phyloP scores from a whole-genome alignment of 139 green algal genomes.

The Closterium sp. region DNA sequence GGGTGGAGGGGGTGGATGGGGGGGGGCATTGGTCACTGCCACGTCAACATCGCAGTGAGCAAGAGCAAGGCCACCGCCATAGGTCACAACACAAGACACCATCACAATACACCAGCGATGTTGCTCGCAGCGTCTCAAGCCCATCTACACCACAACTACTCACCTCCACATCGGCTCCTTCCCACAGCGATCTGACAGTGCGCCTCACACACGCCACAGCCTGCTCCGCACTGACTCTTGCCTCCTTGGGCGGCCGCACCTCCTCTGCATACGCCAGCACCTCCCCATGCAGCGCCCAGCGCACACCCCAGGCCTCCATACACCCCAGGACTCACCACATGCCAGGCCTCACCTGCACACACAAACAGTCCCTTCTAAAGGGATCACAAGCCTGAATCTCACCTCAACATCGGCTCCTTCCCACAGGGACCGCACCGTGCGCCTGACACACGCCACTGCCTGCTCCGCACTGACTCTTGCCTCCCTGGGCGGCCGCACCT shows the following conservation, averaged over 20 bases:
- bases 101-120: too few species aligned
- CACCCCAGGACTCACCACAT: too few species aligned
- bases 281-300: constrained; percentile 18
- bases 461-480: constrained; percentile 8
- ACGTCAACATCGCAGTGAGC: constrained; percentile 42
- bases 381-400: too few species aligned
- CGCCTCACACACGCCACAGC: background rate
- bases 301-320: too few species aligned
- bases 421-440: constrained; percentile 18
- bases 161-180: constrained; percentile 31
- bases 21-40: constrained; percentile 13
- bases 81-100: constrained; percentile 5
- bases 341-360: too few species aligned
- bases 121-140: too few species aligned
- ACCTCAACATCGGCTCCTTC: constrained; percentile 30
- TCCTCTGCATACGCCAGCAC: constrained; percentile 11
- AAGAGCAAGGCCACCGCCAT: constrained; percentile 21
- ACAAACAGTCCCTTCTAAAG: too few species aligned
- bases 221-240: background rate
- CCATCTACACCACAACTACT: too few species aligned
- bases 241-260: background rate
- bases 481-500: constrained; percentile 17
- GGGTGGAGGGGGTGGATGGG: background rate
- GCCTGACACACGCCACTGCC: constrained; percentile 20
- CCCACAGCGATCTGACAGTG: constrained; percentile 11